These are phyloP conservation scores for Penicillium cinerascens DNA, from an alignment of 495 filamentous ascomycete species.

Conservation along the genomic window DNA sequence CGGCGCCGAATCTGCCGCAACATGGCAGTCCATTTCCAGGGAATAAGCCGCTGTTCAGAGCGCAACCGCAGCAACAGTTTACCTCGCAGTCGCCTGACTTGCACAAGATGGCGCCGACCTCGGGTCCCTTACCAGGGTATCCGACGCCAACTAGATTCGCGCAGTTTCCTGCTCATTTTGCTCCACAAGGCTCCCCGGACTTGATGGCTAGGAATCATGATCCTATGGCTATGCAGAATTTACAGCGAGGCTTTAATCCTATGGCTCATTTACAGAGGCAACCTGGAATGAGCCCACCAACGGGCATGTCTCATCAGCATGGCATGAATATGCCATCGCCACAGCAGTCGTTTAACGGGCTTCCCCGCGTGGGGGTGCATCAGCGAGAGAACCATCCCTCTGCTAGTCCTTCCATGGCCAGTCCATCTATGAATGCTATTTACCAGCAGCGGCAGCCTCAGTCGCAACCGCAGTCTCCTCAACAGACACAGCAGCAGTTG, in stretches of 20 bases:
- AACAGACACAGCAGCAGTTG: conserved; percentile 29
- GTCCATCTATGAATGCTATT: conserved; percentile 26
- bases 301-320: conserved; percentile 30
- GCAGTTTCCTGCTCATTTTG: conserved; percentile 34
- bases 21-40: conserved; percentile 26
- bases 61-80: conserved; percentile 30
- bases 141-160: conserved; percentile 29
- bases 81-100: conserved; percentile 34
- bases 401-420: conserved; percentile 27
- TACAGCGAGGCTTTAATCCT: conserved; percentile 35
- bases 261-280: conserved; percentile 33
- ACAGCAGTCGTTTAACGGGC: conserved; percentile 36
- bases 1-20: conserved; percentile 27
- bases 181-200: conserved; percentile 32
- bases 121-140: conserved; percentile 34
- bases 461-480: conserved; percentile 33
- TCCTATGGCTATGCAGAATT: conserved; percentile 31
- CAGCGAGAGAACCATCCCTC: conserved; percentile 29
- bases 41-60: conserved; percentile 28
- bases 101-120: conserved; percentile 38
- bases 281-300: conserved; percentile 29
- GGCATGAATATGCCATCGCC: conserved; percentile 34
- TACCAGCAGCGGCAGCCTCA: conserved; percentile 29
- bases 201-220: conserved; percentile 33
- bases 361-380: conserved; percentile 29